These are phyloP conservation scores for Haplosporangium sp. DNA, from an alignment of 371 early-diverging fungal species.

Conservation along the genomic window DNA sequence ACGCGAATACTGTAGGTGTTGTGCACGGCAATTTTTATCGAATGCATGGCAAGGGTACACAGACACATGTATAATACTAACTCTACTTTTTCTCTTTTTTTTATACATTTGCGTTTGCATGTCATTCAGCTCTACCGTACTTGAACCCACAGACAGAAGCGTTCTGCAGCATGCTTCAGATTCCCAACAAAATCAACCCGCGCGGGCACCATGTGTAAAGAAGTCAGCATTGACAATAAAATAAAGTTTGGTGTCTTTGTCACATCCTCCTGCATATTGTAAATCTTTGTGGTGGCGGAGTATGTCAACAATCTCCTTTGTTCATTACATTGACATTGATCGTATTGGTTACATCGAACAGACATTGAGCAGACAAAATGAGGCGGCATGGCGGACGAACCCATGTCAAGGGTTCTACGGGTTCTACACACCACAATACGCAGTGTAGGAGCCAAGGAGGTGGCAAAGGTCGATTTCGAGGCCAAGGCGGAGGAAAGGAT, in stretches of 20 bases:
- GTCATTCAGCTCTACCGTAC: conserved; percentile 51
- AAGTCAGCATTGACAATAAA: not conserved
- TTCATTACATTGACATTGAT: no score
- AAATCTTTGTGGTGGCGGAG: no score
- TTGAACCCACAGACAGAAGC: conserved; percentile 77
- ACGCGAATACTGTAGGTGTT: conserved; percentile 40
- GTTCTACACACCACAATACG: no score
- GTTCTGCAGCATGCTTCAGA: conserved; percentile 69
- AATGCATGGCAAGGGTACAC: not conserved
- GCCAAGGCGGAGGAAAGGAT: no score
- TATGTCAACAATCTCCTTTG: no score
- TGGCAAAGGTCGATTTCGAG: no score
- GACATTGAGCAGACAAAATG: no score
- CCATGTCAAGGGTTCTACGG: no score
- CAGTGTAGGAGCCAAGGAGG: no score
- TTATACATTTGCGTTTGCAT: not conserved
- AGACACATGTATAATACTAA: not conserved
- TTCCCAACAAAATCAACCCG: conserved; percentile 67
- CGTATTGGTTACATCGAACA: no score
- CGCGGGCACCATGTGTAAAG: conserved; percentile 31
- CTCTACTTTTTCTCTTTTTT: not conserved
- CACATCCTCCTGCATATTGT: no score
- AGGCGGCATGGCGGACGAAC: no score
- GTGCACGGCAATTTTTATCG: not conserved
- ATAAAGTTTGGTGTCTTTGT: not conserved